Base-by-base conservation (phyloP, 306 rosid genomes). In the Sophora flavescens region DNA sequence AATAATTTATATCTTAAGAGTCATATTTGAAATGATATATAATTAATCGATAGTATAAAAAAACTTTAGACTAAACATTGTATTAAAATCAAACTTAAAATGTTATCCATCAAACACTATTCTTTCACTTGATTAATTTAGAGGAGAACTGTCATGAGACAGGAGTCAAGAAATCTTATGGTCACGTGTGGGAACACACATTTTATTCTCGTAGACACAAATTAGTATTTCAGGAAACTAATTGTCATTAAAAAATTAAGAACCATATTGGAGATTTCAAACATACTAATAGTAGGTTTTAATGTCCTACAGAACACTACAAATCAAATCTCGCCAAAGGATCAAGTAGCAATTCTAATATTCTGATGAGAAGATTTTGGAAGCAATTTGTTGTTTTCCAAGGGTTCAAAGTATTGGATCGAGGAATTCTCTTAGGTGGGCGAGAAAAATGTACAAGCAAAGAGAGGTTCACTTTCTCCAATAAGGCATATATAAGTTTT, bases 401-500 rank as follows among this genome's bases (percentile, higher is more conserved):
- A 44, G 71, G 16, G 18, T 18, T 42, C 32, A 6, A 39, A 17
- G 53, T 42, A 11, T 66, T 22, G 71, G 71, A 66, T 66, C 71
- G 13, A 42, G 54, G 71, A 66, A 66, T 42, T 16, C 3, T 8
- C 35, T 65, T 41, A 18, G 35, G 52, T 17, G 52, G 30, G 13
- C 70, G 70, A 64, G 68, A 15, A 63, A 63, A 16, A 36, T 63
- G 32, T 9, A 39, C 14, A 39, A 63, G 51, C 68, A 63, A 63
- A 14, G 18, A 63, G 32, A 41, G 50, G 8, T 63, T 63, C 10
- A 9, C 33, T 39, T 63, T 15, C 32, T 63, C 48, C 51, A 39
- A 63, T 16, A 63, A 39, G 33, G 33, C 50, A 8, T 63, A 15
- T 1, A 15, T 35, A 63, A 7, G 14, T 36, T 59, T 26, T 58